These are phyloP conservation scores for Gleditsia sinensis DNA, from an alignment of 306 rosid genomes.

Conservation along the genomic window DNA sequence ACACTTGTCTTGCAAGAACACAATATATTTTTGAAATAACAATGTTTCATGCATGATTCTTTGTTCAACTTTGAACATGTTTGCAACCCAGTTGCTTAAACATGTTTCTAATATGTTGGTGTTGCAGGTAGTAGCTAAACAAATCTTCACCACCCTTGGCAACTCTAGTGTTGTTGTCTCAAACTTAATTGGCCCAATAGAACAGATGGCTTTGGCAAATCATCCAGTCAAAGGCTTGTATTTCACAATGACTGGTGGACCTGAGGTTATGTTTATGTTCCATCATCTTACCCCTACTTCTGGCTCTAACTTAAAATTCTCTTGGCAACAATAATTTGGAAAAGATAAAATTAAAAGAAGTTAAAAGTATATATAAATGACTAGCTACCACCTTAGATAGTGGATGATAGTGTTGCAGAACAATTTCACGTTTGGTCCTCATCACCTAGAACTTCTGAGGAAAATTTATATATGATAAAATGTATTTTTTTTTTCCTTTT, in stretches of 20 bases:
- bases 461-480: too few species aligned
- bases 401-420: not conserved
- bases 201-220: constrained; percentile 48
- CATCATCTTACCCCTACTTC: not conserved
- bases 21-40: too few species aligned
- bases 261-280: constrained; percentile 46
- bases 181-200: constrained; percentile 55
- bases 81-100: too few species aligned
- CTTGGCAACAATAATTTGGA: not conserved
- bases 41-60: not conserved
- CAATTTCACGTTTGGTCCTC: not conserved
- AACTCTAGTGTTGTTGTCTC: constrained; percentile 51
- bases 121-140: constrained; percentile 49
- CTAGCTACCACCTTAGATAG: not conserved
- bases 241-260: constrained; percentile 38
- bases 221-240: constrained; percentile 51
- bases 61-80: not conserved
- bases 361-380: not conserved
- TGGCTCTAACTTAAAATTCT: not conserved
- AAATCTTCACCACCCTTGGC: constrained; percentile 25
- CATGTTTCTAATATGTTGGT: not conserved
- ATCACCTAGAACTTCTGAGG: too few species aligned
- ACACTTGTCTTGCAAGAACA: too few species aligned
- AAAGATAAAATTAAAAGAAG: not conserved
- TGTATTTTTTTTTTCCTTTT: too few species aligned